Base-by-base conservation (phyloP, 1,139 yeast species). In the Blastobotrys serpentis region DNA sequence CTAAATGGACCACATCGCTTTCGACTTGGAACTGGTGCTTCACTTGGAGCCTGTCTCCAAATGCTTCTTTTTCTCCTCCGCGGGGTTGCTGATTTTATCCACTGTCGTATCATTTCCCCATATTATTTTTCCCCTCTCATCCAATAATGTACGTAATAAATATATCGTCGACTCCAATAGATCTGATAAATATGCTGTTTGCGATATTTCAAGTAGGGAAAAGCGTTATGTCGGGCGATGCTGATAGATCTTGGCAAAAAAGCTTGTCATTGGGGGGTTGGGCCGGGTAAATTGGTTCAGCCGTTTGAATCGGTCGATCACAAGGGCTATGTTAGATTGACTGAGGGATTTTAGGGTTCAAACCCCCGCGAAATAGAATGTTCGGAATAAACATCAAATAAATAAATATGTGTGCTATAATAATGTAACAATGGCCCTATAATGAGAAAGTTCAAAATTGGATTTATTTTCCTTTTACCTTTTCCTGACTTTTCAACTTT, bases 221-320 rank as follows among this genome's bases (percentile, higher is more conserved):
- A 25, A 36, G 23, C 40, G 40, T 36, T 36, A 19, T 36, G 40
- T 36, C 25, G 23, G n/a, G n/a, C n/a, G 43, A 30, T 41, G 34
- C 23, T 32, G 37, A 32, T 41, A 18, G 43, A 41, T 21, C 45
- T 42, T 42, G 45, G 45, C 45, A 42, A 34, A 42, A 42, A 42
- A 42, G 45, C 45, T 42, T 42, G 43, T 41, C 43, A 30, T 41
- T 41, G 34, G 38, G 21, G 38, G 21, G 16, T 19, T 7, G 7
- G 22, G 16, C 40, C 40, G 40, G 23, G 40, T 36, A 18, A 33
- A 14, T 11, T 14, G 4, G 6, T 36, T 36, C 40, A 36, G 40
- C 40, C 40, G 40, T 18, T 19, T 14, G 13, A 23, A 6, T 23
- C 10, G 26, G 5, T 5, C 10, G 26, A 23, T 23, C 26, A 23